Percentiles rank a stretch among this genome's conserved stretches.
These are phyloP conservation scores for Drosera spatulata DNA, from an alignment of 179 eudicot genomes.

Conservation along the genomic window DNA sequence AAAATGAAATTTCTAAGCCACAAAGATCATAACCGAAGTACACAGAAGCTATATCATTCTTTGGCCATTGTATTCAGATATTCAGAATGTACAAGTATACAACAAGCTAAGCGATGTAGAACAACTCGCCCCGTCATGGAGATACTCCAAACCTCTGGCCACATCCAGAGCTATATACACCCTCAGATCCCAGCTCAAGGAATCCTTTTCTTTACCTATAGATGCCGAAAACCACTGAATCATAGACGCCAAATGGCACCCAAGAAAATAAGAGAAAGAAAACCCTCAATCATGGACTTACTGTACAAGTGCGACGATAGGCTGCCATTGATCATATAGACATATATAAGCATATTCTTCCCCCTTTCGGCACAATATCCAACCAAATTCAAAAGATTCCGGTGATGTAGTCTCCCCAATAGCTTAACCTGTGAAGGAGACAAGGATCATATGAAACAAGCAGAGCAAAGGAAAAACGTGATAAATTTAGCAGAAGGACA, in stretches of 20 bases:
- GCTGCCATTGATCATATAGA: constrained; percentile 91
- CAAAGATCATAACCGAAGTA: background rate
- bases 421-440: constrained; percentile 57
- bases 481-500: background rate
- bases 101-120: background rate
- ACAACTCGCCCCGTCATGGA: constrained; percentile 83
- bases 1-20: constrained; percentile 2
- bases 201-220: constrained; percentile 54
- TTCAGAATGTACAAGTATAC: too few relatives aligned
- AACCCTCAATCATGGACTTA: constrained; percentile 24
- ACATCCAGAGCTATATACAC: constrained; percentile 88
- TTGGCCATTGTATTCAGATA: background rate
- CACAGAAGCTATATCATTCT: background rate
- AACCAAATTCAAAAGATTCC: constrained; percentile 92
- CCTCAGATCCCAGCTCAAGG: constrained; percentile 72
- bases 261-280: background rate
- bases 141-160: constrained; percentile 94
- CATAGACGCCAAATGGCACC: too few relatives aligned
- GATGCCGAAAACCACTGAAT: constrained; percentile 4
- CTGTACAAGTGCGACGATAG: constrained; percentile 82
- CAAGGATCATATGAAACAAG: constrained; percentile 1
- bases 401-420: constrained; percentile 91
- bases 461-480: background rate
- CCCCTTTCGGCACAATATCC: constrained; percentile 96
- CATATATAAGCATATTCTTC: constrained; percentile 82